Evolutionary conservation across 768 basidiomycete genomes (phyloP).

Genomic region (Holtermanniella nyarrowii): DNA sequence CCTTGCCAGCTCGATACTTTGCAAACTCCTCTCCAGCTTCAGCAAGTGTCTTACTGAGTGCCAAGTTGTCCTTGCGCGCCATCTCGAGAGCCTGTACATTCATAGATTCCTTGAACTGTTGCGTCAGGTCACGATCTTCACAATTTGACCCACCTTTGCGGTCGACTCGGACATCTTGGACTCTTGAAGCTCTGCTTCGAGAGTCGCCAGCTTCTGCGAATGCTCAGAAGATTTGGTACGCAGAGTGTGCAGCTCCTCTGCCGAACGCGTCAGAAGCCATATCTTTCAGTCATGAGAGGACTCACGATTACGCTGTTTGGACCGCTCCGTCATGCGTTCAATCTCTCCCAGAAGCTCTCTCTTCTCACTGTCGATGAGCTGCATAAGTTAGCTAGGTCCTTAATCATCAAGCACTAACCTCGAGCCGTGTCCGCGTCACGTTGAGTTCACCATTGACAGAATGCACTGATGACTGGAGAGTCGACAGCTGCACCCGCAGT

Average conservation of each 20-base stretch:
- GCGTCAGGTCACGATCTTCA: constrained; percentile 6
- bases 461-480: constrained; percentile 22
- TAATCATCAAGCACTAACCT: constrained; percentile 47
- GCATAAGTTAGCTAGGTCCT: background rate
- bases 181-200: constrained; percentile 30
- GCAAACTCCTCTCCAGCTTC: constrained; percentile 71
- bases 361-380: constrained; percentile 80
- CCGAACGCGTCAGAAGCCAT: background rate
- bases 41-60: constrained; percentile 57
- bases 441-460: constrained; percentile 48
- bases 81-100: constrained; percentile 70
- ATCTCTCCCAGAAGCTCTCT: constrained; percentile 74
- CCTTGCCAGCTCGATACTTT: constrained; percentile 66
- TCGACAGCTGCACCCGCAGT: constrained; percentile 21
- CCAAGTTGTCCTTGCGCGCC: constrained; percentile 64
- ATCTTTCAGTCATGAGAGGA: background rate
- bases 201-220: constrained; percentile 51
- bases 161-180: constrained; percentile 52
- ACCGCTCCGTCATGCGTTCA: constrained; percentile 69
- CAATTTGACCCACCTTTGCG: constrained; percentile 50
- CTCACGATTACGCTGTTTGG: constrained; percentile 62
- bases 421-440: constrained; percentile 52
- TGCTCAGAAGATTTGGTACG: constrained; percentile 17
- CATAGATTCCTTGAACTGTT: constrained; percentile 75
- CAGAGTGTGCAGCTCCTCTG: constrained; percentile 22